phyloP scores from a whole-genome alignment of 2,329 filamentous ascomycete species.

The Rhynchosporium agropyri region DNA sequence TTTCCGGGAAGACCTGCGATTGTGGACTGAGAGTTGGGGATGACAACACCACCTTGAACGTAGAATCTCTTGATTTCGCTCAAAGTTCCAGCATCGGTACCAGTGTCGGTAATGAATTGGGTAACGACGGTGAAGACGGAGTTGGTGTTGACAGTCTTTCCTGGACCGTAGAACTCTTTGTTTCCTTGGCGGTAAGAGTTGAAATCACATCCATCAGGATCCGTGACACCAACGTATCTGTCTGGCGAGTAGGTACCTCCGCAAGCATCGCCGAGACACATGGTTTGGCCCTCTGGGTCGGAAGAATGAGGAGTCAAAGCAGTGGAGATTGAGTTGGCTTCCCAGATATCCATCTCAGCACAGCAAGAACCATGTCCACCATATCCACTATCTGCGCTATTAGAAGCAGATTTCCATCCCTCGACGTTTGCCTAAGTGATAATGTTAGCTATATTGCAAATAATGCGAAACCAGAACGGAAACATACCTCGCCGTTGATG shows the following conservation, averaged over 20 bases:
- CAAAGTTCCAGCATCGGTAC: constrained; percentile 53
- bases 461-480: background rate
- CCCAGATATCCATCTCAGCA: constrained; percentile 70
- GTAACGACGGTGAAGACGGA: constrained; percentile 60
- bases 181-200: constrained; percentile 62
- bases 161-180: constrained; percentile 57
- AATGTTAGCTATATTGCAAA: background rate
- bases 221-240: constrained; percentile 58
- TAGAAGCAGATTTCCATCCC: constrained; percentile 52
- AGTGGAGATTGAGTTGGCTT: constrained; percentile 61
- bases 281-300: constrained; percentile 45
- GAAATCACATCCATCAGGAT: constrained; percentile 65
- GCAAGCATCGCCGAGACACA: constrained; percentile 47
- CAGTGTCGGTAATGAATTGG: constrained; percentile 56
- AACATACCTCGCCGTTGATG: constrained; percentile 51
- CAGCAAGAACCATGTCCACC: constrained; percentile 64
- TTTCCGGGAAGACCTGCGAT: constrained; percentile 52
- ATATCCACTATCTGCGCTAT: constrained; percentile 54
- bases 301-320: constrained; percentile 63
- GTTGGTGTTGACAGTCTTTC: constrained; percentile 55
- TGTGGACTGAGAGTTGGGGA: constrained; percentile 52
- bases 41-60: constrained; percentile 56
- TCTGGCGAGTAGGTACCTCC: constrained; percentile 47
- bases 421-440: constrained; percentile 54
- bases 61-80: constrained; percentile 59